phyloP scores from a whole-genome alignment of 2,329 filamentous ascomycete genomes.

The Alternaria viburni region DNA sequence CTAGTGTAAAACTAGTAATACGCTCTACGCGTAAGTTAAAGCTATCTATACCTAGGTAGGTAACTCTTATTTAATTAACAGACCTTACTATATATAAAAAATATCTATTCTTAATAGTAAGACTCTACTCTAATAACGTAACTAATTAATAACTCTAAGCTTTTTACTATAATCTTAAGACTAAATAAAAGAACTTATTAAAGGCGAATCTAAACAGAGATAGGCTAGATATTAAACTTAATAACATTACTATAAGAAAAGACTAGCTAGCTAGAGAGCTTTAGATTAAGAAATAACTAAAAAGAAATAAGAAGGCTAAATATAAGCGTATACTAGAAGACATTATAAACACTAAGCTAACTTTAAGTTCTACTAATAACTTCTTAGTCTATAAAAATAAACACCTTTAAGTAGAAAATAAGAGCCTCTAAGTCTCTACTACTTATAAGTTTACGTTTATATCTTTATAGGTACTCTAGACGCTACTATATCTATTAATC shows the following conservation, averaged over 20 bases:
- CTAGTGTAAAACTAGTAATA: too few relatives aligned
- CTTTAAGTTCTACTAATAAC: neutral
- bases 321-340: slow-evolving; percentile 6
- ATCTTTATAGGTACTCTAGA: neutral
- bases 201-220: neutral
- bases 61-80: too few relatives aligned
- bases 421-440: neutral
- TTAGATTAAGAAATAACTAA: neutral
- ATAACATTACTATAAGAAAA: neutral
- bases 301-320: neutral
- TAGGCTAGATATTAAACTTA: neutral
- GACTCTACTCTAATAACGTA: neutral
- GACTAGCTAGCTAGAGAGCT: neutral
- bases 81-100: too few relatives aligned
- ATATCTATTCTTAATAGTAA: too few relatives aligned
- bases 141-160: neutral
- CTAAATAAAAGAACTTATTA: neutral
- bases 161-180: neutral
- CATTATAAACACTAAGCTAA: neutral
- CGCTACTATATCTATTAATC: neutral
- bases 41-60: too few relatives aligned
- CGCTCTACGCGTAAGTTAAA: too few relatives aligned
- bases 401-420: neutral
- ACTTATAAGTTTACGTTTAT: neutral
- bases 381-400: neutral